Conservation (phyloP, 129 eudicot genomes). For the Lactuca sativa region DNA sequence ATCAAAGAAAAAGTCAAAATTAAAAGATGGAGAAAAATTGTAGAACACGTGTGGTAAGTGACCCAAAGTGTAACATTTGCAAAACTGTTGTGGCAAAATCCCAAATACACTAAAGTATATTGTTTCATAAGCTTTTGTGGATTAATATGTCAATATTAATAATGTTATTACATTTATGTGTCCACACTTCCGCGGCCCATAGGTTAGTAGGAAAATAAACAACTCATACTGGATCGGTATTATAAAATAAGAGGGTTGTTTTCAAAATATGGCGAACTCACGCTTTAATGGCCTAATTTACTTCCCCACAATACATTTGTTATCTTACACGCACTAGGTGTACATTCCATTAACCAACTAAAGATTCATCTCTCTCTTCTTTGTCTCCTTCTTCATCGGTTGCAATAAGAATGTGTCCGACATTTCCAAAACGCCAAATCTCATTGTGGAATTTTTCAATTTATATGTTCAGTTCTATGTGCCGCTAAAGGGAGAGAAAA, state of each 20-base stretch:
- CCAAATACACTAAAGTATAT: too few species aligned
- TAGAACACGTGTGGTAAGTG: too few species aligned
- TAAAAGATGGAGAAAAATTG: too few species aligned
- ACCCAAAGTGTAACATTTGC: too few species aligned
- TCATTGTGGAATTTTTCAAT: background rate
- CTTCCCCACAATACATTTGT: background rate
- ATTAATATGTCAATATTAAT: too few species aligned
- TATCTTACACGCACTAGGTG: background rate
- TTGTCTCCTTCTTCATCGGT: constrained; percentile 15
- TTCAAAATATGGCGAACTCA: background rate
- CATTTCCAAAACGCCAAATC: constrained; percentile 4
- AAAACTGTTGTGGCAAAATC: too few species aligned
- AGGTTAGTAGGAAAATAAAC: background rate
- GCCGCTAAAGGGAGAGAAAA: background rate
- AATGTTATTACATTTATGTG: too few species aligned
- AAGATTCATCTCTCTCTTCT: background rate
- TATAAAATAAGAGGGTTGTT: too few species aligned
- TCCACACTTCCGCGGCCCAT: too few species aligned
- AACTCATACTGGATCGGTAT: background rate
- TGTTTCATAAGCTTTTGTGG: too few species aligned
- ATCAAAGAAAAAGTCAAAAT: too few species aligned
- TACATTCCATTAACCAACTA: background rate
- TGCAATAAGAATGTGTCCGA: background rate
- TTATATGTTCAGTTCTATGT: background rate
- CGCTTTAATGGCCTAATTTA: too few species aligned